Evolutionary conservation across 108 stramenopile species (phyloP), one percentile per base, ranked within the genome.

Genomic region (Pelagomonas calceolata): DNA sequence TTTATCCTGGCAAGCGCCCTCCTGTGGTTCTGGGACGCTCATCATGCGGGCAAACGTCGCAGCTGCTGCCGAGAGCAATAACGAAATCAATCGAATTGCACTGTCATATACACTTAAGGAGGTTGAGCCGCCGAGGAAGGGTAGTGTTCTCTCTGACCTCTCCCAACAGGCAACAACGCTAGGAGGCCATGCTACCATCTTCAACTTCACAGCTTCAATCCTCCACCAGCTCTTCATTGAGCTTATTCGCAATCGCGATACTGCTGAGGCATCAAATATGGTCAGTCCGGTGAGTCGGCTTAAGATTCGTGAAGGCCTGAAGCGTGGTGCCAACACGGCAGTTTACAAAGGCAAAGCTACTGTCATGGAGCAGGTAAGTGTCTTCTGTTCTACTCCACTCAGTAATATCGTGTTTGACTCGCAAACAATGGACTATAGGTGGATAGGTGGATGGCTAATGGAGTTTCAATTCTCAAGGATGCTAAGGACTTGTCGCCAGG

Each of bases 211-310:
- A 4, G 51, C 51, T 1, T 4, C 51, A 1, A 26, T 26, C 21
- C 51, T 60, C 51, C 51, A 60, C 51, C 51, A 60, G 51, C 51
- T 16, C 51, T 60, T 60, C 51, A 60, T 60, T 26, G 51, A 60
- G 21, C 51, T 60, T 26, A 16, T 60, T 26, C 51, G 51, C 21
- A 60, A 60, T 26, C 21, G 51, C 21, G 51, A 60, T 26, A 26
- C 29, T 3, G 51, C 26, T 26, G 51, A 60, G 51, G 51, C 51
- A 3, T 16, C 14, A 26, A 26, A 16, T 26, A 60, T 60, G 51
- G 7, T 60, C 3, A 60, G 21, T 3, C 51, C 51, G 0, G 51
- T 26, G 21, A 26, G 3, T 1, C 51, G 51, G 21, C 26, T 60
- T 3, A 60, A 60, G 26, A 12, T 60, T 26, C 14, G 26, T 3